Conservation (phyloP, 345 rosid species). For the Citrus glauca region DNA sequence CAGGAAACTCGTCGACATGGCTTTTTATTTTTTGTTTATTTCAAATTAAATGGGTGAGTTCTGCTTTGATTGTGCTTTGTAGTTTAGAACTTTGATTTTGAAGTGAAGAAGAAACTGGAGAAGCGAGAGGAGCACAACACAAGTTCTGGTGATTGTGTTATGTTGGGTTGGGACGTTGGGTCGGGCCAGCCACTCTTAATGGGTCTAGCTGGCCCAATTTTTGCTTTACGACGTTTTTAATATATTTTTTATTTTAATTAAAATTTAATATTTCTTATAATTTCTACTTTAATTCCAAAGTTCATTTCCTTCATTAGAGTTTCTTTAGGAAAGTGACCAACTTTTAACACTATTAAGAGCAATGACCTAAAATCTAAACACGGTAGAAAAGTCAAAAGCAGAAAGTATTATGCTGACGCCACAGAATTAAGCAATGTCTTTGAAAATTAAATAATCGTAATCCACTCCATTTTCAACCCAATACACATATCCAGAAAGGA, state of each 20-base stretch:
- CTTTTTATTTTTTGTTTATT: not conserved
- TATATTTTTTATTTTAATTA: too few relatives aligned
- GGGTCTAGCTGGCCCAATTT: too few relatives aligned
- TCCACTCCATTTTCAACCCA: not conserved
- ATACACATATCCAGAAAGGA: not conserved
- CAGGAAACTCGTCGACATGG: conserved; percentile 48
- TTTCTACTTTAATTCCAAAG: too few relatives aligned
- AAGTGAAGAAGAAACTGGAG: not conserved
- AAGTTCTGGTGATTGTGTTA: not conserved
- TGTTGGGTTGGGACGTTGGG: too few relatives aligned
- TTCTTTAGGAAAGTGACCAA: too few relatives aligned
- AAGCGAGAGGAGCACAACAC: not conserved
- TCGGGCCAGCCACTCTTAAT: too few relatives aligned
- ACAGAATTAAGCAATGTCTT: not conserved
- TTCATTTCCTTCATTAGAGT: too few relatives aligned
- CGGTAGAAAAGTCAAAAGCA: not conserved
- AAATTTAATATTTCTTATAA: too few relatives aligned
- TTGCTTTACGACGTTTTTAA: too few relatives aligned
- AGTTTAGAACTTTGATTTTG: not conserved
- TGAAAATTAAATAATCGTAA: not conserved
- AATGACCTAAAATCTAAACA: too few relatives aligned
- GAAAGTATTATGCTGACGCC: not conserved
- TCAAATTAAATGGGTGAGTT: not conserved
- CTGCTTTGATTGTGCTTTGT: not conserved
- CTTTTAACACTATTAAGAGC: too few relatives aligned